These are phyloP conservation scores for Auricularia heimuer DNA, from an alignment of 768 basidiomycete species.

Conservation along the genomic window DNA sequence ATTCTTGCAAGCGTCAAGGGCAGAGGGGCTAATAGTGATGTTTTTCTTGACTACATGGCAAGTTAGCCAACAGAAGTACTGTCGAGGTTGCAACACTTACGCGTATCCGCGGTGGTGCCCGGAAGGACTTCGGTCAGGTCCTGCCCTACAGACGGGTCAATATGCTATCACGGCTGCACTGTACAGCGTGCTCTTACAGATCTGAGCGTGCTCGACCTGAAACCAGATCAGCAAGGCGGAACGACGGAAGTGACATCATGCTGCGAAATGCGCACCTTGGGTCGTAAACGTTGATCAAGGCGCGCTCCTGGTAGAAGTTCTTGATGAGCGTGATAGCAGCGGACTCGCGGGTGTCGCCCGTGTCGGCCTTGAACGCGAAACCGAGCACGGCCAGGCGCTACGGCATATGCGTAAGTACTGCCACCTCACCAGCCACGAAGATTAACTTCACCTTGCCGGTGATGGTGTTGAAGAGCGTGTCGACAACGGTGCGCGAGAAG, in stretches of 20 bases:
- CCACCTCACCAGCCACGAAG: not conserved
- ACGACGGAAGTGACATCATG: not conserved
- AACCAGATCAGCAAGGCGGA: slow-evolving; percentile 3
- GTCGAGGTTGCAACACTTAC: slow-evolving; percentile 33
- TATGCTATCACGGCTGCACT: not conserved
- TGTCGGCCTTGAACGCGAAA: slow-evolving; percentile 99
- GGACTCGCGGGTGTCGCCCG: slow-evolving; percentile 97
- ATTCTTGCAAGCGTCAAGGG: slow-evolving; percentile 78
- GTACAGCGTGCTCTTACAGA: slow-evolving; percentile 30
- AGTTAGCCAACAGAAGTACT: not conserved
- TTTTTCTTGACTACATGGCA: slow-evolving; percentile 66
- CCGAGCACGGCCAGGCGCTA: slow-evolving; percentile 92
- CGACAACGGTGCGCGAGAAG: slow-evolving; percentile 93
- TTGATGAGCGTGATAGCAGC: slow-evolving; percentile 89
- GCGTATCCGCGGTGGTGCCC: slow-evolving; percentile 45
- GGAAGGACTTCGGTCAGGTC: slow-evolving; percentile 68
- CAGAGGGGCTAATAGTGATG: slow-evolving; percentile 66
- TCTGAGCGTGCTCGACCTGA: slow-evolving; percentile 65
- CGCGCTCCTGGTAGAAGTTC: slow-evolving; percentile 87
- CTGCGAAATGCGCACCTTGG: slow-evolving; percentile 35
- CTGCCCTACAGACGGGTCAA: slow-evolving; percentile 26
- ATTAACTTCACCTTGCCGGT: slow-evolving; percentile 70
- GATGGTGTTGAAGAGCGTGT: slow-evolving; percentile 97
- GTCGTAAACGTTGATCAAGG: slow-evolving; percentile 82
- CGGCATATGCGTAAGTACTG: not conserved